Evolutionary conservation across 164 flowering plant genomes (phyloP).

Genomic region (Protea cynaroides): DNA sequence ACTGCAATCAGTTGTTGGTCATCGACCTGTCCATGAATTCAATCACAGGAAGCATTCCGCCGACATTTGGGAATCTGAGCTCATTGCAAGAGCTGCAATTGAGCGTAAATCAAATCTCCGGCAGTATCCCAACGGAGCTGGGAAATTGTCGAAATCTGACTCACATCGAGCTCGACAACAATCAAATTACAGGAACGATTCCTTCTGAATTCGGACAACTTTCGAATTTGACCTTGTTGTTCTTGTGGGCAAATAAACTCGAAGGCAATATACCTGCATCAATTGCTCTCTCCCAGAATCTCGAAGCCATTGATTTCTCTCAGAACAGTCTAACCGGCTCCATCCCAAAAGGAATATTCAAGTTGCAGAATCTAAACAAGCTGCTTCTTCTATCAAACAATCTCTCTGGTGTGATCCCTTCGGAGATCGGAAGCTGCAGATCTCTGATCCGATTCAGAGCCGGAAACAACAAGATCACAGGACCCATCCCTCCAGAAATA

Average conservation of each 20-base stretch:
- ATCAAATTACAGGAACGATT: constrained; percentile 58
- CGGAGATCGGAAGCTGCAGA: constrained; percentile 59
- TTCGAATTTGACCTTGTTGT: constrained; percentile 44
- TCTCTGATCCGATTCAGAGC: constrained; percentile 65
- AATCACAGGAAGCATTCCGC: constrained; percentile 55
- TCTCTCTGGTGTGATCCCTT: constrained; percentile 56
- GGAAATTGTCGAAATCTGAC: constrained; percentile 45
- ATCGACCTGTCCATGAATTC: constrained; percentile 73
- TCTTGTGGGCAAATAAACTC: constrained; percentile 67
- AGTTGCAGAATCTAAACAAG: constrained; percentile 52
- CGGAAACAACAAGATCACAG: constrained; percentile 48
- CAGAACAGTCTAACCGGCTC: constrained; percentile 51
- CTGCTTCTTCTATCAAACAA: constrained; percentile 66
- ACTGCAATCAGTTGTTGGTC: constrained; percentile 33
- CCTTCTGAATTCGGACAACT: constrained; percentile 53
- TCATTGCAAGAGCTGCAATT: constrained; percentile 56
- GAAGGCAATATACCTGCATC: constrained; percentile 60
- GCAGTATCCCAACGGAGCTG: constrained; percentile 46
- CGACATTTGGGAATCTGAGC: constrained; percentile 44
- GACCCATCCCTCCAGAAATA: constrained; percentile 54
- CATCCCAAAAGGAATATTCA: constrained; percentile 61
- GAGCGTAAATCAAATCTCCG: constrained; percentile 63
- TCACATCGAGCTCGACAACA: constrained; percentile 80
- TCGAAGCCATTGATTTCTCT: constrained; percentile 66
- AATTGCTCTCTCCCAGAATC: constrained; percentile 39